phyloP scores from a whole-genome alignment of 2,329 filamentous ascomycete genomes.

The Paracamarosporium sp. region DNA sequence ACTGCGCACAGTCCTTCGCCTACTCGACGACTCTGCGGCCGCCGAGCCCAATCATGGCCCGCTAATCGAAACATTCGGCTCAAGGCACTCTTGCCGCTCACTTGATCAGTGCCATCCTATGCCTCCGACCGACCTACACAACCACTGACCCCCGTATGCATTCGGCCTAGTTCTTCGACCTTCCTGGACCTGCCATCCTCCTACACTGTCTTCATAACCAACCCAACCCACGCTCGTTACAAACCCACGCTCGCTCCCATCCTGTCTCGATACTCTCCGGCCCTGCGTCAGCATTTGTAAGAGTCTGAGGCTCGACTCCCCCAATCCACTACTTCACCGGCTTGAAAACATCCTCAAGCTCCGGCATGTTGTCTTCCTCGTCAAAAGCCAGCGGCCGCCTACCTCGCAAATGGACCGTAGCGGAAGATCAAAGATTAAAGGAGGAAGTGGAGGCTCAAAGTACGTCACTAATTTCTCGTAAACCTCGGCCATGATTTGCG shows the following conservation, averaged over 20 bases:
- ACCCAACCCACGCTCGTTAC: slow-evolving; percentile 4
- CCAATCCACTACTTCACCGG: background rate
- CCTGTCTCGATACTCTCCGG: too few relatives aligned
- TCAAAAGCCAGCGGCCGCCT: slow-evolving; percentile 26
- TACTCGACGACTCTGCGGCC: slow-evolving; percentile 21
- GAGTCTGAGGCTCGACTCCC: background rate
- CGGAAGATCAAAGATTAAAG: slow-evolving; percentile 31
- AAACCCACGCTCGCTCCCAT: slow-evolving; percentile 4
- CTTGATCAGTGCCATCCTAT: slow-evolving; percentile 13
- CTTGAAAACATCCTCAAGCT: background rate
- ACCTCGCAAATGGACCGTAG: slow-evolving; percentile 35
- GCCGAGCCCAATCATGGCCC: slow-evolving; percentile 18
- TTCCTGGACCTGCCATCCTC: slow-evolving; percentile 12
- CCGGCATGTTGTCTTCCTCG: slow-evolving; percentile 8
- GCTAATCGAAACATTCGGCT: slow-evolving; percentile 21
- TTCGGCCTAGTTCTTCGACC: slow-evolving; percentile 21
- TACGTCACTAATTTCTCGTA: slow-evolving; percentile 2
- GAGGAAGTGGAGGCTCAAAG: slow-evolving; percentile 33
- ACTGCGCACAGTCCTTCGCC: slow-evolving; percentile 26
- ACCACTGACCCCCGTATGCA: slow-evolving; percentile 8
- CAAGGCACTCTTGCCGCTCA: slow-evolving; percentile 16
- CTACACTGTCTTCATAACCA: slow-evolving; percentile 9
- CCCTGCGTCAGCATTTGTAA: background rate
- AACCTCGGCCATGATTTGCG: background rate
- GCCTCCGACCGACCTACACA: slow-evolving; percentile 1